Evolutionary conservation across 1,284 basidiomycete species (phyloP).

Genomic region (Moniliophthora roreri): DNA sequence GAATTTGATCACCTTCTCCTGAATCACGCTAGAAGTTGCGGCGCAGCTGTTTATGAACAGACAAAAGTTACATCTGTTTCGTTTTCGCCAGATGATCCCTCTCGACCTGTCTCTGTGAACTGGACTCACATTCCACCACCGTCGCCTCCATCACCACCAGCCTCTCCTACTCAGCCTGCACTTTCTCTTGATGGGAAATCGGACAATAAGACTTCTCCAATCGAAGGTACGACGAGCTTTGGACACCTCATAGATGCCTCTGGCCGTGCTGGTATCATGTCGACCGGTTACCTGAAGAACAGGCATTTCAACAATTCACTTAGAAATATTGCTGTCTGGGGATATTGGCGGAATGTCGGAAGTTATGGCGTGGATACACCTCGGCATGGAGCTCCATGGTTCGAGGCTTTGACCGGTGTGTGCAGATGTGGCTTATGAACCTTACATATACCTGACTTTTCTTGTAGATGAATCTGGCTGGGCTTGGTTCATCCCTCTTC

Average conservation of each 20-base stretch:
- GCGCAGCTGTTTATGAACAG: constrained; percentile 54
- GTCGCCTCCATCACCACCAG: constrained; percentile 39
- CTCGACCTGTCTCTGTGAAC: constrained; percentile 46
- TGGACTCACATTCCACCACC: constrained; percentile 46
- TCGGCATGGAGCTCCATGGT: constrained; percentile 63
- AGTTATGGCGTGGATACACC: constrained; percentile 56
- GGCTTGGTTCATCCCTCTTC: constrained; percentile 77
- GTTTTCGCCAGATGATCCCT: constrained; percentile 41
- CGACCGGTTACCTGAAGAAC: constrained; percentile 65
- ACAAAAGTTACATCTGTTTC: constrained; percentile 49
- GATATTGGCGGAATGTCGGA: constrained; percentile 61
- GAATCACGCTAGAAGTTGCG: constrained; percentile 55
- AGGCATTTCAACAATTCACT: constrained; percentile 66
- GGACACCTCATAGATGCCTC: constrained; percentile 70
- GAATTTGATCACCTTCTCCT: constrained; percentile 65
- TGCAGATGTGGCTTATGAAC: constrained; percentile 8
- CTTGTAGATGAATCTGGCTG: constrained; percentile 70
- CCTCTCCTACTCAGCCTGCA: constrained; percentile 28
- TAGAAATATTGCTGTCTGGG: constrained; percentile 77
- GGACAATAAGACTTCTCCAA: constrained; percentile 10
- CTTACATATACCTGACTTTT: constrained; percentile 14
- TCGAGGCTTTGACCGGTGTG: constrained; percentile 69
- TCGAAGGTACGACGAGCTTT: constrained; percentile 54
- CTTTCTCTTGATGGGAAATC: background rate
- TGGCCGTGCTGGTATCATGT: constrained; percentile 66